phyloP scores from a whole-genome alignment of 495 filamentous ascomycete species.

The Talaromyces liani region DNA sequence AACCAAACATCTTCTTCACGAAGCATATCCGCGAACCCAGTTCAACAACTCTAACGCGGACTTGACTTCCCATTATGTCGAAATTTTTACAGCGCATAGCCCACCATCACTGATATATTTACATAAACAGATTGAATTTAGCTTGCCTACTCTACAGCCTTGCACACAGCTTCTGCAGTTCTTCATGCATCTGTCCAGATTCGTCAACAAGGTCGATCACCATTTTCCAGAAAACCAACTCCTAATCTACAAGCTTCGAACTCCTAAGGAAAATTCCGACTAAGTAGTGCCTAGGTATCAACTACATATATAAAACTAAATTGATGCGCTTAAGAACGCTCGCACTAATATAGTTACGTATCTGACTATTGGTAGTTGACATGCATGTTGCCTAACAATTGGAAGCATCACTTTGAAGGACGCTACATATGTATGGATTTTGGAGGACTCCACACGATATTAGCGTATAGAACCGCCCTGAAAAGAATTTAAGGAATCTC shows the following conservation, averaged over 20 bases:
- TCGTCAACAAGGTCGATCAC: neutral
- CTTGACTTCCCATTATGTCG: neutral
- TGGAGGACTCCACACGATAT: neutral
- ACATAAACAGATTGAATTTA: neutral
- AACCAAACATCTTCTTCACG: neutral
- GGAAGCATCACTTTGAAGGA: constrained; percentile 10
- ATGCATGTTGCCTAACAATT: constrained; percentile 8
- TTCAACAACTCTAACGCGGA: neutral
- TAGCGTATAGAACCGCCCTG: neutral
- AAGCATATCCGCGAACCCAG: neutral
- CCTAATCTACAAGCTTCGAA: neutral
- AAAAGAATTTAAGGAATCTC: neutral
- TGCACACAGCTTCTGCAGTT: neutral
- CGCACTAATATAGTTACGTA: neutral
- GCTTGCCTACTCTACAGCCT: neutral
- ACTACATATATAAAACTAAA: neutral
- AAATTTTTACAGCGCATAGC: neutral
- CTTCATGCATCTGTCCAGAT: neutral
- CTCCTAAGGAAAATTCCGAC: neutral
- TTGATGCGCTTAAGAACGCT: neutral
- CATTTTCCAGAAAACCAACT: neutral
- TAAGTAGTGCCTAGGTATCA: neutral
- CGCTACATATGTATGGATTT: neutral
- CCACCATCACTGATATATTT: neutral
- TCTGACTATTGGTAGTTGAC: constrained; percentile 3